Evolutionary conservation across 2,329 filamentous ascomycete species (phyloP).

Genomic region (Ascomycota sp.): DNA sequence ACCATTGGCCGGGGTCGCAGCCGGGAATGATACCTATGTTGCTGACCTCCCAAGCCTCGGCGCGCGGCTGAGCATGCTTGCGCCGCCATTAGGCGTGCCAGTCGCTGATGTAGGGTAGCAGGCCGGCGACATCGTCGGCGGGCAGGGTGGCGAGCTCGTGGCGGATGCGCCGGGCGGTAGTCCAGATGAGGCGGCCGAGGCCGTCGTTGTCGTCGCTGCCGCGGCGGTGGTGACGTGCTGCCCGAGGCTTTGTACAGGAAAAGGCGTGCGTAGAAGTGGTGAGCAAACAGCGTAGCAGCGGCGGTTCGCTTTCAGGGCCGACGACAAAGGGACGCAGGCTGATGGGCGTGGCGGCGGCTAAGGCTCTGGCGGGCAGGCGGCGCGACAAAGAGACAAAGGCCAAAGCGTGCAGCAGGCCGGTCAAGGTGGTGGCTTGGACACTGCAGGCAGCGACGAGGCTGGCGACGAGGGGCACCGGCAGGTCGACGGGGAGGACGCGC

Average conservation of each 20-base stretch:
- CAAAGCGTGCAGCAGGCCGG: conserved; percentile 26
- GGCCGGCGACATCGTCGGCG: conserved; percentile 8
- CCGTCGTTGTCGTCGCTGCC: conserved; percentile 3
- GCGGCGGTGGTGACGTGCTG: no score
- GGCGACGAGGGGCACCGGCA: conserved; percentile 14
- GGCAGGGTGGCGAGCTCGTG: conserved; percentile 8
- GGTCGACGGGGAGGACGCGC: conserved; percentile 15
- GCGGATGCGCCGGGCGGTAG: conserved; percentile 15
- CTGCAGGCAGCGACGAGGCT: conserved; percentile 20
- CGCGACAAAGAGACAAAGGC: conserved; percentile 18
- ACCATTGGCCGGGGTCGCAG: conserved; percentile 7
- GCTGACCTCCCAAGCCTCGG: conserved; percentile 28
- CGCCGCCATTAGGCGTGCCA: conserved; percentile 18
- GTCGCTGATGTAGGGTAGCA: conserved; percentile 23
- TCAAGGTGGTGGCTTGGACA: conserved; percentile 22
- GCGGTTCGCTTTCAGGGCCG: no score
- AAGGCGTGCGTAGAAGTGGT: no score
- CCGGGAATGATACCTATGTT: conserved; percentile 13
- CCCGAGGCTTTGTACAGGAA: no score
- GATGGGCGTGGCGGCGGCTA: conserved; percentile 21
- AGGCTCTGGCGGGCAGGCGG: conserved; percentile 15
- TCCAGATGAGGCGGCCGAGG: conserved; percentile 22
- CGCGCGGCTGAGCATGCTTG: conserved; percentile 21
- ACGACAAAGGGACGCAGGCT: conserved; percentile 20
- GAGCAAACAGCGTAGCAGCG: no score